Percentiles rank a stretch among this genome's conserved stretches.
Evolutionary conservation across 1,139 yeast genomes (phyloP).

Genomic region (Blastobotrys aristatus): DNA sequence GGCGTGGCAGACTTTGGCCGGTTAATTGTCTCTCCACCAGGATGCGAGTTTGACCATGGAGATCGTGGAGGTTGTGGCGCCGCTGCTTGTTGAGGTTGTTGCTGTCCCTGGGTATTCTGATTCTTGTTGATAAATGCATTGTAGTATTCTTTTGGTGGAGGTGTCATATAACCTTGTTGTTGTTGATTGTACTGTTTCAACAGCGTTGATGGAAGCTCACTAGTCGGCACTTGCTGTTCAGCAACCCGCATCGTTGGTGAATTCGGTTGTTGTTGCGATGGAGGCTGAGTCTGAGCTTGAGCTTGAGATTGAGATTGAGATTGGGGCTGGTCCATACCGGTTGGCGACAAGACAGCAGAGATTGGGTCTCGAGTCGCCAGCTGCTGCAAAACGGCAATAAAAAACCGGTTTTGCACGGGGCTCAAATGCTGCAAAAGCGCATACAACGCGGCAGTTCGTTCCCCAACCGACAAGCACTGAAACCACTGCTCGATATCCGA

Average conservation of each 20-base stretch:
- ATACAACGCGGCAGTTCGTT: conserved; percentile 38
- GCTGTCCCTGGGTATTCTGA: conserved; percentile 2
- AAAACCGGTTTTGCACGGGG: conserved; percentile 37
- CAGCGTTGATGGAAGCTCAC: conserved; percentile 11
- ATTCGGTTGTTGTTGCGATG: conserved; percentile 12
- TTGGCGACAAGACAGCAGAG: conserved; percentile 29
- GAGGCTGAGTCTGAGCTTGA: too few species aligned
- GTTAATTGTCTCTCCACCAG: conserved; percentile 24
- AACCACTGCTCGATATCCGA: conserved; percentile 38
- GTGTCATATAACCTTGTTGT: conserved; percentile 21
- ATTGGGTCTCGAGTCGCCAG: conserved; percentile 31
- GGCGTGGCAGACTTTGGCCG: conserved; percentile 29
- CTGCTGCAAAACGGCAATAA: conserved; percentile 36
- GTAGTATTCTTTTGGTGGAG: conserved; percentile 17
- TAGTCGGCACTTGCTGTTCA: conserved; percentile 11
- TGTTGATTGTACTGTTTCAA: conserved; percentile 10
- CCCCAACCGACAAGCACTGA: conserved; percentile 34
- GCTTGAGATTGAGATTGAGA: conserved; percentile 5
- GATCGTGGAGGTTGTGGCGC: conserved; percentile 14
- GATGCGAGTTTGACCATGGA: conserved; percentile 21
- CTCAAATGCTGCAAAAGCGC: conserved; percentile 36
- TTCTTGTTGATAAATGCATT: conserved; percentile 8
- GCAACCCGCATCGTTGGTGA: conserved; percentile 1
- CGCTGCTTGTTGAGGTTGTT: conserved; percentile 5
- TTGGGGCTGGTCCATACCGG: conserved; percentile 19